These are phyloP conservation scores for Zoysia pacifica DNA, from an alignment of 176 grass and related monocot species.

Conservation along the genomic window DNA sequence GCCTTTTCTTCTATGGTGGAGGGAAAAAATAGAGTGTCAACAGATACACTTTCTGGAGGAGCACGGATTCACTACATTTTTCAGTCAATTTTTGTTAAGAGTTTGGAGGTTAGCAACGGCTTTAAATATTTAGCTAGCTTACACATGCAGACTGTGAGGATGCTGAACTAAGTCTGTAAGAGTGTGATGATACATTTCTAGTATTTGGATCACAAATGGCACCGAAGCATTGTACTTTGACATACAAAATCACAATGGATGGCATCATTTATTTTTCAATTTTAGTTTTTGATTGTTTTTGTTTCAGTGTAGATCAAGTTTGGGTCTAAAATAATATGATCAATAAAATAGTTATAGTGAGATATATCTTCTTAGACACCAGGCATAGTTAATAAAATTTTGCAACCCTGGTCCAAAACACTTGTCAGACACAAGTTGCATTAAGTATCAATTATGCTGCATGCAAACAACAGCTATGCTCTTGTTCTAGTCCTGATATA, in stretches of 20 bases:
- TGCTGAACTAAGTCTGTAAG: not conserved
- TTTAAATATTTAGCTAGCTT: slow-evolving; percentile 29
- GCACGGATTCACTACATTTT: slow-evolving; percentile 96
- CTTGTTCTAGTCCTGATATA: not conserved
- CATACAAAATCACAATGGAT: slow-evolving; percentile 13
- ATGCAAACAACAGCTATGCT: not conserved
- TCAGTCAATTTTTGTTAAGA: slow-evolving; percentile 97
- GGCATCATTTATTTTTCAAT: not conserved
- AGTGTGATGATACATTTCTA: not conserved
- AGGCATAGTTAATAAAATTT: not conserved
- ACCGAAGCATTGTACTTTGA: not conserved
- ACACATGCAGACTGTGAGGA: not conserved
- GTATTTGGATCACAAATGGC: not conserved
- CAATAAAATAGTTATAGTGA: slow-evolving; percentile 19
- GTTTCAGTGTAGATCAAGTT: slow-evolving; percentile 13
- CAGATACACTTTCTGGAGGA: slow-evolving; percentile 93
- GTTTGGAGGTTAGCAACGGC: slow-evolving; percentile 68
- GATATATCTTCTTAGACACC: not conserved
- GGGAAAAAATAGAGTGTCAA: slow-evolving; percentile 85
- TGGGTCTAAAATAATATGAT: slow-evolving; percentile 10
- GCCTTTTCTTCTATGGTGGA: slow-evolving; percentile 97
- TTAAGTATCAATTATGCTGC: not conserved
- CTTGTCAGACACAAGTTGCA: not conserved
- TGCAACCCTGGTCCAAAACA: not conserved
- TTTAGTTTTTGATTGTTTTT: not conserved